phyloP scores from a whole-genome alignment of 352 stramenopile species.

The Phytophthora meadii region DNA sequence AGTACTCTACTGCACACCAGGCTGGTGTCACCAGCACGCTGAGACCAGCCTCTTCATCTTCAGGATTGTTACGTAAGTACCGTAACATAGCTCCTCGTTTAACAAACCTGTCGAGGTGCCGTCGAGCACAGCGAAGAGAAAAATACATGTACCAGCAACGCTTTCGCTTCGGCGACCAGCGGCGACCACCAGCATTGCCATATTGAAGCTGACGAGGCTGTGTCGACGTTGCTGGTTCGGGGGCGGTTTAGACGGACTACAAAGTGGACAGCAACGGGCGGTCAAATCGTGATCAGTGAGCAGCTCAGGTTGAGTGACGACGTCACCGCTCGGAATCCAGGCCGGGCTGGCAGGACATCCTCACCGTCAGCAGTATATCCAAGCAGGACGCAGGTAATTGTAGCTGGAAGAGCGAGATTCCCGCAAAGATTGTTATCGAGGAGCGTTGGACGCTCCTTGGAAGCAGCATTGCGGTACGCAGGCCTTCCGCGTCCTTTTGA shows the following conservation, averaged over 20 bases:
- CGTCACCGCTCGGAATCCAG: neutral
- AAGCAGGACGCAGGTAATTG: neutral
- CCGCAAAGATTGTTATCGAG: no score
- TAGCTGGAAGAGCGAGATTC: neutral
- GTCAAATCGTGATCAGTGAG: slow-evolving; percentile 22
- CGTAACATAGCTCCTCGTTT: neutral
- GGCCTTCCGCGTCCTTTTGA: no score
- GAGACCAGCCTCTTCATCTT: neutral
- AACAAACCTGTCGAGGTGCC: neutral
- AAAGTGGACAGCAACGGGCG: slow-evolving; percentile 16
- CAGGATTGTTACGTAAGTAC: neutral
- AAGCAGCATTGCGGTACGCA: no score
- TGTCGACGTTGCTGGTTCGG: slow-evolving; percentile 10
- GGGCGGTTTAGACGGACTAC: slow-evolving; percentile 7
- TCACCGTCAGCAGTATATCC: neutral
- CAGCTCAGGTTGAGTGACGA: slow-evolving; percentile 12
- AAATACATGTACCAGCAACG: neutral
- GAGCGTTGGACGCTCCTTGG: no score
- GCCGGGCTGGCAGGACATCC: neutral
- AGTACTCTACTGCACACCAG: no score
- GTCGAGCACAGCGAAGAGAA: neutral
- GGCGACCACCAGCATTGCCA: neutral
- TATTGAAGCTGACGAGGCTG: slow-evolving; percentile 13
- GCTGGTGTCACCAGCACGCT: neutral
- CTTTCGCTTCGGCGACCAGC: slow-evolving; percentile 1